Evolutionary conservation across 2,329 filamentous ascomycete genomes (phyloP).

Genomic region (Clarireedia hainanense): DNA sequence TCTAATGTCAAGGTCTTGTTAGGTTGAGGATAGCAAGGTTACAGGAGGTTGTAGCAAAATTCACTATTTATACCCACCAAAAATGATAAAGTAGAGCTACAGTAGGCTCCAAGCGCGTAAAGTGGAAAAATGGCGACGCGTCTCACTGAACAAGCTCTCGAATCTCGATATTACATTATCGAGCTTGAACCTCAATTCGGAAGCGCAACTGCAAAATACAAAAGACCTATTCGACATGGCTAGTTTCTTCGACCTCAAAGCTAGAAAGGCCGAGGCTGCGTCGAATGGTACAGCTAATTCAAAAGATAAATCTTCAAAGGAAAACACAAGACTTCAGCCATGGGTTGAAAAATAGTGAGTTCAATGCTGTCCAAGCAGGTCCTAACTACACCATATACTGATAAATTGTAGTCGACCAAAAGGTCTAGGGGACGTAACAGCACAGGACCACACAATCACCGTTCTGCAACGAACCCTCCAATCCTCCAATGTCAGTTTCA

Average conservation of each 20-base stretch:
- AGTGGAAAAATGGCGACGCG: conserved; percentile 8
- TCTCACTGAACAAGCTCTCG: conserved; percentile 1
- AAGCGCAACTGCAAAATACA: neutral
- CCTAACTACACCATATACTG: conserved; percentile 18
- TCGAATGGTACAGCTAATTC: conserved; percentile 50
- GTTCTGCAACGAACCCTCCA: conserved; percentile 89
- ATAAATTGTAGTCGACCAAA: conserved; percentile 70
- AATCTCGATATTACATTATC: neutral
- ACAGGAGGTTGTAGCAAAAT: no score
- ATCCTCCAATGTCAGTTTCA: conserved; percentile 67
- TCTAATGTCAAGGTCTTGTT: no score
- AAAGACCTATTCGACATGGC: conserved; percentile 48
- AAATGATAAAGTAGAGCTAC: neutral
- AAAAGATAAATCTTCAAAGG: conserved; percentile 58
- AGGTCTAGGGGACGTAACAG: conserved; percentile 86
- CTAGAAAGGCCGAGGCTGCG: conserved; percentile 70
- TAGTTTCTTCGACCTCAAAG: conserved; percentile 93
- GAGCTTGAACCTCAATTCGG: neutral
- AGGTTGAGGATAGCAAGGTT: no score
- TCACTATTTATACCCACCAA: no score
- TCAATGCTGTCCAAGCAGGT: neutral
- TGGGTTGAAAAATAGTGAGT: conserved; percentile 99
- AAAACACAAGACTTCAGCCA: conserved; percentile 65
- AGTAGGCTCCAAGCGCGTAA: neutral
- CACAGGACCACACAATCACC: conserved; percentile 93